Evolutionary conservation across 23 red algal species (phyloP).

Genomic region (Cyanidiococcus yangmingshanensis): DNA sequence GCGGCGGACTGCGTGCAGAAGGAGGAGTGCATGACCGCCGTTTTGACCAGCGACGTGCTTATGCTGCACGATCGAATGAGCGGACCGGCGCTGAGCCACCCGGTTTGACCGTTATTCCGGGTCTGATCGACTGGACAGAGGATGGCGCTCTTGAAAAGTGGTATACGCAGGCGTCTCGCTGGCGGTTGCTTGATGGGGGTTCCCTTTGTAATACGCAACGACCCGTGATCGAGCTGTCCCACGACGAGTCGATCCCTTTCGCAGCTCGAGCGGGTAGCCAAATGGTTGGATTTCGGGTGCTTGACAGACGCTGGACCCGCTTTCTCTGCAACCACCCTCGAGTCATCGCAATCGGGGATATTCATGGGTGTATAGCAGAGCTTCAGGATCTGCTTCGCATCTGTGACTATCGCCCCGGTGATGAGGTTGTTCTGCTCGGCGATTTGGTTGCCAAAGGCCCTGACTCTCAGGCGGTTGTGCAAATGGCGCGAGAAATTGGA

Average conservation of each 20-base stretch:
- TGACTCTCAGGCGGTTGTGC: slow-evolving; percentile 66
- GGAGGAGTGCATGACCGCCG: not conserved
- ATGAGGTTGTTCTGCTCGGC: slow-evolving; percentile 75
- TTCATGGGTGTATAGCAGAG: slow-evolving; percentile 91
- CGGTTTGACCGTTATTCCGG: not conserved
- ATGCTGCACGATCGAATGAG: not conserved
- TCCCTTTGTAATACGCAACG: not conserved
- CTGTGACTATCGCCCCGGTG: slow-evolving; percentile 66
- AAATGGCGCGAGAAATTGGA: slow-evolving; percentile 65
- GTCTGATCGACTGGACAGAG: not conserved
- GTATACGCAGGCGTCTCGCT: not conserved
- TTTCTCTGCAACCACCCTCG: slow-evolving; percentile 46
- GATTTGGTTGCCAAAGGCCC: slow-evolving; percentile 95
- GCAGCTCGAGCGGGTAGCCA: not conserved
- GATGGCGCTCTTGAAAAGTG: not conserved
- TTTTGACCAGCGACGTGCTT: not conserved
- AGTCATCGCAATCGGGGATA: slow-evolving; percentile 92
- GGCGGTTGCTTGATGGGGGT: not conserved
- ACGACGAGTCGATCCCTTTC: not conserved
- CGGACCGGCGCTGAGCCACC: not conserved
- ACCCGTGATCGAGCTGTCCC: not conserved
- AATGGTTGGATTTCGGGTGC: not conserved
- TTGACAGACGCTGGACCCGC: not conserved
- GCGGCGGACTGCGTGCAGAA: not conserved
- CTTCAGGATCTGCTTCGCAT: slow-evolving; percentile 60